Conservation (phyloP, 2,329 filamentous ascomycete genomes). For the Cladosporium oxysporum region DNA sequence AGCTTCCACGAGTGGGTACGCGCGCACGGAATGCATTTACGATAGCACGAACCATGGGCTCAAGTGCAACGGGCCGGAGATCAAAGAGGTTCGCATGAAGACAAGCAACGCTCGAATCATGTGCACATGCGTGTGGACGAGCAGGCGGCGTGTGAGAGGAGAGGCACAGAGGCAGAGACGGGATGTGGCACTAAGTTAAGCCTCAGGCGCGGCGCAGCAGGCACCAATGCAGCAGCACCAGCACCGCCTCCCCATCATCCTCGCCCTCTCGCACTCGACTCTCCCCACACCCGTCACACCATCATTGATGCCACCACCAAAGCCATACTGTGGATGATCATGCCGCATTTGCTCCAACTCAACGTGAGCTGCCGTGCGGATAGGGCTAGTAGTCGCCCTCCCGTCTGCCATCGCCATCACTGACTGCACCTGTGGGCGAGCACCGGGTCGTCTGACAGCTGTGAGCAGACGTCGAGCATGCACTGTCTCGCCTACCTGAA, state of each 20-base stretch:
- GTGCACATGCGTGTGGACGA: neutral
- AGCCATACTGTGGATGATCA: neutral
- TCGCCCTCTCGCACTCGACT: neutral
- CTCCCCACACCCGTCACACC: neutral
- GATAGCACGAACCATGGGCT: neutral
- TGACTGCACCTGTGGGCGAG: neutral
- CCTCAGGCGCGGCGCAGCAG: conserved; percentile 3
- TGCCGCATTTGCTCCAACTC: neutral
- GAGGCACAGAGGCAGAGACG: neutral
- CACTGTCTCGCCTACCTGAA: conserved; percentile 7
- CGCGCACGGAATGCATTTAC: neutral
- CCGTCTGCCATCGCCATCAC: neutral
- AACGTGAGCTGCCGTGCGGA: neutral
- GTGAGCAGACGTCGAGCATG: neutral
- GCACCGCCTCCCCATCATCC: conserved; percentile 1
- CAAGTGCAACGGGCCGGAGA: neutral
- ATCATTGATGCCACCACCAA: neutral
- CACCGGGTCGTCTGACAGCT: neutral
- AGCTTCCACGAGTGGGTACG: neutral
- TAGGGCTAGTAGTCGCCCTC: neutral
- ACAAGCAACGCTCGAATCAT: conserved; percentile 5
- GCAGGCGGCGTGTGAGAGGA: neutral
- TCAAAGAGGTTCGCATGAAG: neutral
- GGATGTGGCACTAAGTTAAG: conserved; percentile 4
- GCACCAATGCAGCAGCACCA: conserved; percentile 1